Conservation (phyloP, 176 grass and related monocot species). For the Avena sativa region DNA sequence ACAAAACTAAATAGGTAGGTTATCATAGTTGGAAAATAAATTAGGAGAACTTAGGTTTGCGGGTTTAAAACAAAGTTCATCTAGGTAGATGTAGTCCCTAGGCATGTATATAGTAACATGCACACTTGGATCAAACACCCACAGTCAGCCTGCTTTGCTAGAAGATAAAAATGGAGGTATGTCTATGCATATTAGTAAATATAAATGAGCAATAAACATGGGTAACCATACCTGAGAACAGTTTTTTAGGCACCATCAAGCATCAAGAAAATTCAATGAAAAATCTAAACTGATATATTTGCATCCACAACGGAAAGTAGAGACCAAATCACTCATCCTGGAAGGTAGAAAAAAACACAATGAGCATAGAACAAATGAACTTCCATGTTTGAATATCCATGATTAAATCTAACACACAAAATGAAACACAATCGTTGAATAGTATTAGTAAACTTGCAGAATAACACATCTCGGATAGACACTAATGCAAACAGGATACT, state of each 20-base stretch:
- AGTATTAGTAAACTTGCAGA: not conserved
- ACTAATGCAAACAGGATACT: not conserved
- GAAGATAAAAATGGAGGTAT: not conserved
- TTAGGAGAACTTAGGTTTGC: not conserved
- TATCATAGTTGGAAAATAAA: not conserved
- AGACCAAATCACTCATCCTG: conserved; percentile 75
- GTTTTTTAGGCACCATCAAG: not conserved
- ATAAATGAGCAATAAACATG: not conserved
- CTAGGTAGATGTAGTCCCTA: not conserved
- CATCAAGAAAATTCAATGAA: conserved; percentile 1
- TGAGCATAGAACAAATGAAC: not conserved
- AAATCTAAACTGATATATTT: not conserved
- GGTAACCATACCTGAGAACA: not conserved
- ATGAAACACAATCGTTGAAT: too few relatives aligned
- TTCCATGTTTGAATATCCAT: conserved; percentile 8
- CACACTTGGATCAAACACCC: not conserved
- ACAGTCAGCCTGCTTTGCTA: not conserved
- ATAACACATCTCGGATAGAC: not conserved
- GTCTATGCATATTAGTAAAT: not conserved
- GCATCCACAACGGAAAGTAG: not conserved
- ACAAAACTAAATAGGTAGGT: not conserved
- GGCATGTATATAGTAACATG: not conserved
- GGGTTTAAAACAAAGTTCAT: not conserved
- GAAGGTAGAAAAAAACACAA: conserved; percentile 25
- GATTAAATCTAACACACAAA: not conserved